Percentiles rank a stretch among this genome's conserved stretches.
Evolutionary conservation across 1,284 basidiomycete genomes (phyloP).

Genomic region (Microbotryum intermedium): DNA sequence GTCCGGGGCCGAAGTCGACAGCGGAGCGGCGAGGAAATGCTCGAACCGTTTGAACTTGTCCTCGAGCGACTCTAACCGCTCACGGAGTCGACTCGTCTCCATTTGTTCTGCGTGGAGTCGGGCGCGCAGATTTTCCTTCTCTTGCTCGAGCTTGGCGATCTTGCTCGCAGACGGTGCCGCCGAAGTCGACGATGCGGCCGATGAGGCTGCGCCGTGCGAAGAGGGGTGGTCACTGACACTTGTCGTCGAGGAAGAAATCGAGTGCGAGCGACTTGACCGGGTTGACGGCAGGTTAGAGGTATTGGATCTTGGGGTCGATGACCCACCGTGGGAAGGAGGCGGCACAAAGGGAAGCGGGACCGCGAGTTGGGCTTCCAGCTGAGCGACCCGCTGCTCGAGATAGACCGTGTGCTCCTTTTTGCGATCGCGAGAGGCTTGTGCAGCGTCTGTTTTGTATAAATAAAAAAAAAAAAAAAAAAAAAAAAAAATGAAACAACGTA

Average conservation of each 20-base stretch:
- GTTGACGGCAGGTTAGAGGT: neutral
- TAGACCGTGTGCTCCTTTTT: slow-evolving; percentile 25
- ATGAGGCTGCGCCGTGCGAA: neutral
- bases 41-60: slow-evolving; percentile 3
- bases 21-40: neutral
- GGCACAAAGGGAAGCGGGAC: neutral
- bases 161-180: no score
- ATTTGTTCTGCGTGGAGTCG: slow-evolving; percentile 19
- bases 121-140: slow-evolving; percentile 19
- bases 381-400: slow-evolving; percentile 16
- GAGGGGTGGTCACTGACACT: neutral
- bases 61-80: slow-evolving; percentile 16
- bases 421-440: slow-evolving; percentile 28
- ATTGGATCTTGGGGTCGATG: no score
- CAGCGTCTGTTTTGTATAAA: slow-evolving; percentile 16
- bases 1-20: neutral
- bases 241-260: neutral
- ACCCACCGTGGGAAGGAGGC: no score
- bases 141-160: slow-evolving; percentile 22
- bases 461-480: neutral
- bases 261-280: neutral
- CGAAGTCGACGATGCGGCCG: no score
- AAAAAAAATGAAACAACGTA: no score
- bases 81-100: slow-evolving; percentile 10
- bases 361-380: slow-evolving; percentile 18